phyloP scores from a whole-genome alignment of 176 grass and related monocot species.

The Avena atlantica region DNA sequence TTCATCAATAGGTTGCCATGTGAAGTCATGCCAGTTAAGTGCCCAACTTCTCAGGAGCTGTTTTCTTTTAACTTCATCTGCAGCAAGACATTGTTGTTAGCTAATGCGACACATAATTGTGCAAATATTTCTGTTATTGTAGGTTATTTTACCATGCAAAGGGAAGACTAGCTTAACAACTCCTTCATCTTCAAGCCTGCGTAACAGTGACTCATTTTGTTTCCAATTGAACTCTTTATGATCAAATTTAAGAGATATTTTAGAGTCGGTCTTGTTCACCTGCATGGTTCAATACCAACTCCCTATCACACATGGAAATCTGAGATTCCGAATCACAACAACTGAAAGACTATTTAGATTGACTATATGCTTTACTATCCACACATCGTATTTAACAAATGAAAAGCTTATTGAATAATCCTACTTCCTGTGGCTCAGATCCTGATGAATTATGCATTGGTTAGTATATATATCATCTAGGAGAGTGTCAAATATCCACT shows the following conservation, averaged over 20 bases:
- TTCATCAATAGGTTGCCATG: slow-evolving; percentile 97
- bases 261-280: slow-evolving; percentile 78
- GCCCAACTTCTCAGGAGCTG: slow-evolving; percentile 90
- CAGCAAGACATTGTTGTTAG: slow-evolving; percentile 10
- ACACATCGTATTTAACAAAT: neutral
- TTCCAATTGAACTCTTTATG: slow-evolving; percentile 62
- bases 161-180: slow-evolving; percentile 94
- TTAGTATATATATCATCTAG: neutral
- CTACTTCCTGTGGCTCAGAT: neutral
- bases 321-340: neutral
- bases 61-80: slow-evolving; percentile 95
- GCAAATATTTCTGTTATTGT: slow-evolving; percentile 6
- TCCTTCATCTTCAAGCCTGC: slow-evolving; percentile 83
- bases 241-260: slow-evolving; percentile 66
- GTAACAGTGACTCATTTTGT: slow-evolving; percentile 70
- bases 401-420: neutral
- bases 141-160: slow-evolving; percentile 69
- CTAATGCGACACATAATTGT: slow-evolving; percentile 16
- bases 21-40: slow-evolving; percentile 96
- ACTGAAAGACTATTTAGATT: neutral
- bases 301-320: slow-evolving; percentile 44
- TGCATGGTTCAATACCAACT: slow-evolving; percentile 52
- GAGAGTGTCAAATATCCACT: no score
- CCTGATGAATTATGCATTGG: neutral
- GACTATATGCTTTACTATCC: neutral